Evolutionary conservation across 805 yeast species (phyloP).

Genomic region (Wickerhamiella kurtzmanii): DNA sequence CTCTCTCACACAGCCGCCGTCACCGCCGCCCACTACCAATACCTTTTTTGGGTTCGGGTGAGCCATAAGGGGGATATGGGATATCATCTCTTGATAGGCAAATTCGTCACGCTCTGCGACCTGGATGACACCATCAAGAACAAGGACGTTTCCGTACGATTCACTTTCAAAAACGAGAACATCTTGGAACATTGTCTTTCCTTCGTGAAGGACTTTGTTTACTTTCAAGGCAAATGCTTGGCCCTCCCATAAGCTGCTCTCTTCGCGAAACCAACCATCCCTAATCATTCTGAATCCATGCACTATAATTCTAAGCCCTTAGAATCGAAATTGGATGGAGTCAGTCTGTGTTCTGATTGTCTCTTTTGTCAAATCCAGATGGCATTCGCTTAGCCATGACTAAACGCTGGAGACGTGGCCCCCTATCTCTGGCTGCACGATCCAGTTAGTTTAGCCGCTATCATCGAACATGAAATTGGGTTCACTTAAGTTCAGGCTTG

Average conservation of each 20-base stretch:
- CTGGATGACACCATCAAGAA: constrained; percentile 79
- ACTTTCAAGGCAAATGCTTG: constrained; percentile 65
- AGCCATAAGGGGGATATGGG: constrained; percentile 68
- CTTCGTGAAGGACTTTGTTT: constrained; percentile 49
- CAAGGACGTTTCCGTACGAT: constrained; percentile 75
- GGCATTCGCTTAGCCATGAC: constrained; percentile 1
- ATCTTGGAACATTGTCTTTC: constrained; percentile 64
- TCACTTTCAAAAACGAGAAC: constrained; percentile 61
- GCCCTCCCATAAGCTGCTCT: constrained; percentile 68
- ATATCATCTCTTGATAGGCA: constrained; percentile 84
- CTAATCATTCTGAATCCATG: constrained; percentile 8
- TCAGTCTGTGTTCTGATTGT: constrained; percentile 1
- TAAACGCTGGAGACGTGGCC: background rate
- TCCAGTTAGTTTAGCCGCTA: no score
- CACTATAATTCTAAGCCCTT: background rate
- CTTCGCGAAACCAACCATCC: constrained; percentile 76
- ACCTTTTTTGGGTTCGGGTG: constrained; percentile 66
- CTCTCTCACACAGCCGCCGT: constrained; percentile 88
- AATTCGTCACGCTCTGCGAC: constrained; percentile 88
- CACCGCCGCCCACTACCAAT: constrained; percentile 90
- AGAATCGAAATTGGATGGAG: constrained; percentile 1
- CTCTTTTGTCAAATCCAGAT: background rate
- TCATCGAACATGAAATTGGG: no score
- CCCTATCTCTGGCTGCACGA: no score
- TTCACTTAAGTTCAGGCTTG: no score